These are phyloP conservation scores for Coniferiporia sulphurascens DNA, from an alignment of 1,284 basidiomycete genomes.

Conservation along the genomic window DNA sequence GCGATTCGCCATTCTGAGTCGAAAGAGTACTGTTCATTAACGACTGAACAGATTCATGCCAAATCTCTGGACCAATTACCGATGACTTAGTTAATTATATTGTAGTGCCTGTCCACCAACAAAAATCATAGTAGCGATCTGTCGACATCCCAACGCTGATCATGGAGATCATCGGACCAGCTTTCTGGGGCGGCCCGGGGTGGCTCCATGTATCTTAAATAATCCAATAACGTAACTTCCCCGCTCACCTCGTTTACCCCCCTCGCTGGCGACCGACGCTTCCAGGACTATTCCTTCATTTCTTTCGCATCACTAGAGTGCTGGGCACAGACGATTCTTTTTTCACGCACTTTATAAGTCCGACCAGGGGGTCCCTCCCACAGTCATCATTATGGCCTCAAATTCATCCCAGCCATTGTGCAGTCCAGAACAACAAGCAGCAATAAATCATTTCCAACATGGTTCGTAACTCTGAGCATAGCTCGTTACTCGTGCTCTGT, in stretches of 20 bases:
- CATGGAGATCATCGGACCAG: background rate
- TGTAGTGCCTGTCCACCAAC: background rate
- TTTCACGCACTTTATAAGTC: background rate
- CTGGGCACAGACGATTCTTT: background rate
- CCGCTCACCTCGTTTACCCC: background rate
- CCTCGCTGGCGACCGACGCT: background rate
- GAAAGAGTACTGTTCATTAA: too few species aligned
- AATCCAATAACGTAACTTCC: background rate
- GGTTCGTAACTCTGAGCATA: background rate
- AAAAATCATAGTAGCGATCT: background rate
- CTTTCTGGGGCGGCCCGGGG: background rate
- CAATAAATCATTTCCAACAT: background rate
- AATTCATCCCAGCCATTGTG: background rate
- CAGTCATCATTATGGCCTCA: background rate
- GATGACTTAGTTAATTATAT: too few species aligned
- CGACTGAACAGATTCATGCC: too few species aligned
- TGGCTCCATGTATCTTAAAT: background rate
- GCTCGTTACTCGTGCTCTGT: background rate
- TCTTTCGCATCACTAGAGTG: background rate
- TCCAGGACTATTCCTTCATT: background rate
- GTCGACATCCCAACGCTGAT: background rate
- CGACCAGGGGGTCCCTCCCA: background rate
- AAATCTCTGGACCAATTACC: too few species aligned
- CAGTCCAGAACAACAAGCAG: background rate
- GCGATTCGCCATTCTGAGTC: too few species aligned